Evolutionary conservation across 305 asterid species (phyloP), one percentile per base, ranked within the genome.

Genomic region (Fraxinus sp.): DNA sequence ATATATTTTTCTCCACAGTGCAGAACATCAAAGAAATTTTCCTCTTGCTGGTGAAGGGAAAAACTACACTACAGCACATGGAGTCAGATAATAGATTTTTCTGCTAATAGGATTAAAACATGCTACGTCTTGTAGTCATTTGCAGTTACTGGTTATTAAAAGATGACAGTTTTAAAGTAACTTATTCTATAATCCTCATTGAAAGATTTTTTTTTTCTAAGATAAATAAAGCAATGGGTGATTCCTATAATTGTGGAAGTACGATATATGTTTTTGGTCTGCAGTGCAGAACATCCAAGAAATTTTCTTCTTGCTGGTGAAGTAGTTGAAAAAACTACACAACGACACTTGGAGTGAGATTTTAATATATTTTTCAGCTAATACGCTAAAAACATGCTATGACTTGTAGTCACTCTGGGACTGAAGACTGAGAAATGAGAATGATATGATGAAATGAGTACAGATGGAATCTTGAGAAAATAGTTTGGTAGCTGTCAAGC

Each of bases 221-320:
- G 33, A 37, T 41, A 77, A 75, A 78, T 14, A 64, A 79, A 26
- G 46, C 32, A 39, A 52, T 74, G 18, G 59, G 6, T 36, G 68
- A 46, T 14, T 72, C 72, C 28, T 33, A 62, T 20, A 30, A 28
- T 68, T 81, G 28, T 77, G 37, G 76, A 59, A 80, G 59, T 62
- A 72, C 73, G 55, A 24, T 72, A 33, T 75, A 4, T 78, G 57
- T 68, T 37, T 59, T 59, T 81, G n/a, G 22, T 84, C 79, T 80
- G n/a, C 39, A 20, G 78, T 68, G 57, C 78, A 55, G 46, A 39
- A 41, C 68, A 39, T 80, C 14, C 1, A 73, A 20, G 62, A 52
- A 73, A 74, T 78, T 59, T 33, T 62, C 76, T 70, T 57, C 82
- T 77, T 78, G 46, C 74, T 55, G 16, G 36, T 78, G 71, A 71